phyloP scores from a whole-genome alignment of 257 asterid species.

The Nicotiana undulata region DNA sequence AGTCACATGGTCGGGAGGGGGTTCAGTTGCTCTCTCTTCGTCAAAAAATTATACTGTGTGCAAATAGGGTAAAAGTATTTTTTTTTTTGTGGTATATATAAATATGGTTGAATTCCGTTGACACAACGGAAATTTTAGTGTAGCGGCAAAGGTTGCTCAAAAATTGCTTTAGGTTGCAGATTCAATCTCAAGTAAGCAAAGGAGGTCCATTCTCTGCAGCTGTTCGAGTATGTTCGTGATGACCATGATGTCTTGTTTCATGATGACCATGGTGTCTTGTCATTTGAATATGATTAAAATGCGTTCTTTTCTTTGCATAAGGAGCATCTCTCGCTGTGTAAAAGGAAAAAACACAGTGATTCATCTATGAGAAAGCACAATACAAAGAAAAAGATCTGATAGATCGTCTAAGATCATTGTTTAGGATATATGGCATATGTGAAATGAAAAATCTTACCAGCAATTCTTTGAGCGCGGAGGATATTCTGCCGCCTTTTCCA shows the following conservation, averaged over 20 bases:
- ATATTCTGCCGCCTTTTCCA: slow-evolving; percentile 92
- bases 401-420: neutral
- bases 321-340: slow-evolving; percentile 89
- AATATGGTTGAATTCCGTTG: neutral
- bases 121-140: neutral
- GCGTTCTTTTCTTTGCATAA: slow-evolving; percentile 81
- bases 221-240: slow-evolving; percentile 49
- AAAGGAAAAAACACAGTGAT: neutral
- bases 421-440: neutral
- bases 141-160: neutral
- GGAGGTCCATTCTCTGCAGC: slow-evolving; percentile 80
- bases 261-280: slow-evolving; percentile 45
- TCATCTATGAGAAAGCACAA: neutral
- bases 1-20: neutral
- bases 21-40: neutral
- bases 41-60: neutral
- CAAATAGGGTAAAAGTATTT: neutral
- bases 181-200: slow-evolving; percentile 27
- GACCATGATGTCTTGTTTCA: neutral
- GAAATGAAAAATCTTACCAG: slow-evolving; percentile 37
- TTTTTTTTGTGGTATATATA: neutral
- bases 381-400: neutral
- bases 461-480: slow-evolving; percentile 80
- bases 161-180: neutral
- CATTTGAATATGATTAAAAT: slow-evolving; percentile 80